phyloP scores from a whole-genome alignment of 78 protist species.

The Emiliania huxleyi region DNA sequence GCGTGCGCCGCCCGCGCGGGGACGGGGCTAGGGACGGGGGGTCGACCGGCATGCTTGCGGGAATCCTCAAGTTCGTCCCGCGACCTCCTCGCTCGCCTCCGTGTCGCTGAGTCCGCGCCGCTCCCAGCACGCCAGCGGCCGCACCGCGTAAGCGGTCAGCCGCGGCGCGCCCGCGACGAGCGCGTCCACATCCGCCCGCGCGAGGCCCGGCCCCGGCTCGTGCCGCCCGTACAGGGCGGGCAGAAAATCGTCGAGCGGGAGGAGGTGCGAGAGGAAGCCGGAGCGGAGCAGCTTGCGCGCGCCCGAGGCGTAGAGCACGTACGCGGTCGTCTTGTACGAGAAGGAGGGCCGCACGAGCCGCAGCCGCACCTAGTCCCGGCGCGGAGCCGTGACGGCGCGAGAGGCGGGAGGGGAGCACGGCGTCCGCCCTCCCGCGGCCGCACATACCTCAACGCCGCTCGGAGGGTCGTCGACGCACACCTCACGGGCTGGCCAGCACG shows the following conservation, averaged over 20 bases:
- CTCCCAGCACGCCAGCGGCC: neutral
- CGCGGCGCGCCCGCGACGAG: neutral
- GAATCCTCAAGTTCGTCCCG: no score
- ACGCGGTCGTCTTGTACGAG: constrained; percentile 3
- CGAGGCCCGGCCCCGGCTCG: neutral
- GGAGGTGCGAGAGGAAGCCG: neutral
- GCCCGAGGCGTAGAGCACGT: neutral
- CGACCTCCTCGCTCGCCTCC: no score
- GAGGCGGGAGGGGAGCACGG: no score
- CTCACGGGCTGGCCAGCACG: no score
- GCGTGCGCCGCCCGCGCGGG: no score
- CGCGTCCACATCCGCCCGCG: neutral
- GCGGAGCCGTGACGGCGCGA: no score
- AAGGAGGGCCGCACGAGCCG: neutral
- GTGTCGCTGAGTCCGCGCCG: neutral
- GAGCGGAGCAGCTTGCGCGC: neutral
- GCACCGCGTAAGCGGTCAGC: neutral
- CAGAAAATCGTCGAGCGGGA: neutral
- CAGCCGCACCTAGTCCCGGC: no score
- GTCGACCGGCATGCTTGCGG: no score
- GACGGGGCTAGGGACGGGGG: no score
- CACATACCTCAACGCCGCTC: no score
- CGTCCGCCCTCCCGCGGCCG: no score
- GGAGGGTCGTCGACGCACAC: no score
- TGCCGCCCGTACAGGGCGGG: neutral